Evolutionary conservation across 2,329 filamentous ascomycete species (phyloP), one percentile per base, ranked within the genome.

Genomic region (Stemphylium vesicarium): DNA sequence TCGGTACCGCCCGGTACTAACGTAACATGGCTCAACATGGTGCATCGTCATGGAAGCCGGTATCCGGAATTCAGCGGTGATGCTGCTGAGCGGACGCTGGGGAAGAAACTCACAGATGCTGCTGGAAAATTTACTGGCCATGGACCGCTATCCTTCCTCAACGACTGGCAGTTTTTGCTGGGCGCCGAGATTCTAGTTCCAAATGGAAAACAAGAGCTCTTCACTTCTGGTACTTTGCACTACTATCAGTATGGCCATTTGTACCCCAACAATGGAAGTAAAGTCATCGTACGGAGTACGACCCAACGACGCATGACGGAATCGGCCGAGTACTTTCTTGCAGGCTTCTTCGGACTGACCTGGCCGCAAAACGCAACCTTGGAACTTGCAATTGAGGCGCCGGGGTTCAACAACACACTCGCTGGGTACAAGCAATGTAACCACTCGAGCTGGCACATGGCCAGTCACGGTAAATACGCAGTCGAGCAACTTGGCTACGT

Each of bases 241-340:
- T 87, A 87, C 62, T 92, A 91, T 74, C 85, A 88, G 77, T 91
- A 91, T 66, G 85, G 84, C 6, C 81, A 84, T 56, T 77, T 92
- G 18, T 91, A 91, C 65, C 75, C 76, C 7, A 88, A 91, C 63
- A 85, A 89, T 4, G 82, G 84, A 51, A 87, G 82, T 74, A 92
- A 90, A 76, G 86, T 92, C 56, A 84, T 92, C 53, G 88, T 86
- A 13, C 82, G 89, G 24, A 91, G 88, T 1, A 91, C 89, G 0
- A 90, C 89, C 1, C 88, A 92, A 70, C 86, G 90, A 68, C 85
- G 90, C 20, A 92, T 92, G 89, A 78, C 89, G 18, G 87, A 92
- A 71, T 88, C 84, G 35, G 89, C 89, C 3, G 89, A 92, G 73
- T 89, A 92, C 73, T 92, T 91, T 75, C 77, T 92, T 69, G 87